Conservation (phyloP, 306 rosid species). For the Acacia confusa region DNA sequence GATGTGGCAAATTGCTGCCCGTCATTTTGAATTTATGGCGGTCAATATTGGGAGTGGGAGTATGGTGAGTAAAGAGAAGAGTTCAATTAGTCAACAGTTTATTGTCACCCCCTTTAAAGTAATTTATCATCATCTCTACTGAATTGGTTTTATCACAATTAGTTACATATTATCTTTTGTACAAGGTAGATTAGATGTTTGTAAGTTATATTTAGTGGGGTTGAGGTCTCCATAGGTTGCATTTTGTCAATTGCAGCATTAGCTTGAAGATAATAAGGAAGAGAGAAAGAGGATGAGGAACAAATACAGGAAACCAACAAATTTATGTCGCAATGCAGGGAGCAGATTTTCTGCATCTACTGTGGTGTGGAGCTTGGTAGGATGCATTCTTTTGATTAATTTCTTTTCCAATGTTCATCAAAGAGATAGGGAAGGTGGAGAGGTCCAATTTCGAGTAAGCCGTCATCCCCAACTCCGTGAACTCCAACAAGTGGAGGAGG, state of each 20-base stretch:
- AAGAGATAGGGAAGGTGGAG: conserved; percentile 38
- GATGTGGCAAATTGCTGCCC: background rate
- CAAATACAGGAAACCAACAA: conserved; percentile 76
- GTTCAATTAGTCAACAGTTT: background rate
- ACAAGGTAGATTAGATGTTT: conserved; percentile 8
- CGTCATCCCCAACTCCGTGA: conserved; percentile 61
- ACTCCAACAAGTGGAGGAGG: conserved; percentile 73
- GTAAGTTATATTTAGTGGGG: conserved; percentile 45
- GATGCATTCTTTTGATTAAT: conserved; percentile 64
- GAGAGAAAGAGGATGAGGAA: conserved; percentile 75
- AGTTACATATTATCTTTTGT: background rate
- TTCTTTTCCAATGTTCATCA: conserved; percentile 48
- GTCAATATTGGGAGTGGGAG: background rate
- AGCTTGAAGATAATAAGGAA: conserved; percentile 55
- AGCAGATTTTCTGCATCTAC: conserved; percentile 61
- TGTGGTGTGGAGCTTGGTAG: conserved; percentile 73
- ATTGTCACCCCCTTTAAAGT: background rate
- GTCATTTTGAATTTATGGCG: background rate
- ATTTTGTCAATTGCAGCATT: conserved; percentile 72
- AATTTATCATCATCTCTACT: background rate
- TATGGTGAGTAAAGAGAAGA: background rate
- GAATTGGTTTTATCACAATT: background rate
- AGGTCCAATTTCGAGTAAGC: conserved; percentile 38
- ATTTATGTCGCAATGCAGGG: conserved; percentile 81
- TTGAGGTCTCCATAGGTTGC: conserved; percentile 57